Conservation (phyloP, 2,329 filamentous ascomycete species). For the Phyllosticta ampelicida region DNA sequence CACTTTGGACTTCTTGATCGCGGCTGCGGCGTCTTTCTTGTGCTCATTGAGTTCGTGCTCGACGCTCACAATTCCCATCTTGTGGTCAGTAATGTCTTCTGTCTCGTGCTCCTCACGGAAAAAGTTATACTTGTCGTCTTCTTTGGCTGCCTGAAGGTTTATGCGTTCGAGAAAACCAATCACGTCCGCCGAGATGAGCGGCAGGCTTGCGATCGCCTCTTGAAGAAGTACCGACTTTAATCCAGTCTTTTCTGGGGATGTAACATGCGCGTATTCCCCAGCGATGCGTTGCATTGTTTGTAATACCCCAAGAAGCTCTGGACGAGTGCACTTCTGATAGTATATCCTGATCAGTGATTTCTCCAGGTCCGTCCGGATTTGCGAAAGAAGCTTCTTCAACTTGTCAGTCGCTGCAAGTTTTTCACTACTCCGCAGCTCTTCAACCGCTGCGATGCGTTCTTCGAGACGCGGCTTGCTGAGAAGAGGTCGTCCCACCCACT, state of each 20-base stretch:
- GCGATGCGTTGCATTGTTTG: constrained; percentile 78
- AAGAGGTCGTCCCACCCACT: constrained; percentile 88
- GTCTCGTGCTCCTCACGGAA: constrained; percentile 82
- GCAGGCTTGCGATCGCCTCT: constrained; percentile 63
- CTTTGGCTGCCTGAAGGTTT: constrained; percentile 69
- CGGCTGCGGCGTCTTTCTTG: constrained; percentile 57
- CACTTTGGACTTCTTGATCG: constrained; percentile 60
- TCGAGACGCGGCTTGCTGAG: constrained; percentile 66
- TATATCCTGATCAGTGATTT: constrained; percentile 91
- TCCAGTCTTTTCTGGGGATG: constrained; percentile 53
- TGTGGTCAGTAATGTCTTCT: constrained; percentile 78
- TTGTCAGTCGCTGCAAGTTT: constrained; percentile 60
- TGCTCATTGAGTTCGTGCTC: constrained; percentile 81
- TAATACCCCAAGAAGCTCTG: constrained; percentile 74
- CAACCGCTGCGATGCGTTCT: constrained; percentile 70
- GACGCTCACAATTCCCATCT: constrained; percentile 84
- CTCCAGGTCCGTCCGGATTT: constrained; percentile 72
- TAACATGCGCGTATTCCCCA: constrained; percentile 61
- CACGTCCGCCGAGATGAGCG: constrained; percentile 63
- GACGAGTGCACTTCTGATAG: constrained; percentile 87
- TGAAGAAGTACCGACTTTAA: constrained; percentile 62
- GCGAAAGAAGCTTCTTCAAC: constrained; percentile 59
- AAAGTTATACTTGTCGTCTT: constrained; percentile 88
- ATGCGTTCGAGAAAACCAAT: constrained; percentile 71
- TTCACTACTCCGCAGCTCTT: constrained; percentile 66